Base-by-base conservation (phyloP, 176 grass and related monocot species). In the Panicum miliaceum region DNA sequence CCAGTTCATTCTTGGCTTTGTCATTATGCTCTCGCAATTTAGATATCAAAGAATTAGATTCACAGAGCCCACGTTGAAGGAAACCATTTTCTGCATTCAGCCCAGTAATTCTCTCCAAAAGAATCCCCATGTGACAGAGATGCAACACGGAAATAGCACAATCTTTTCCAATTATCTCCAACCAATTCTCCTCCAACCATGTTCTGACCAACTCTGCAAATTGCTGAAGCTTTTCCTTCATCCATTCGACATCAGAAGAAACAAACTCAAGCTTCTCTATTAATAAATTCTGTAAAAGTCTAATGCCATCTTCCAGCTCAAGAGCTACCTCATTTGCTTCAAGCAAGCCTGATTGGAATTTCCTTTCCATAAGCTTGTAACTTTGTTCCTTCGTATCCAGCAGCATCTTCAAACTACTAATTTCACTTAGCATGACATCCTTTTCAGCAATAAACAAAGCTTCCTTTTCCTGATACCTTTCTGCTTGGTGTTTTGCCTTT, bases 161-260 rank as follows among this genome's bases (percentile, higher is more conserved):
- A 86, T 98, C 96, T 88, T 95, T 98, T 85, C 85, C 84, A 64
- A 98, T 95, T 45, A 98, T 98, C 73, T 93, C 96, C 75, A 87
- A 77, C 96, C 96, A 98, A 68, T 80, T 98, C 46, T 93, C 91
- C 72, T 91, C 93, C 72, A 98, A 87, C 87, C 83, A 95, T 37
- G 79, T 90, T 78, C 91, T 94, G 36, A 59, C 81, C 61, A 84
- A 85, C 51, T 82, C 88, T 25, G 79, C 38, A 67, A 82, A 89
- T 40, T 88, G 47, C 19, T 89, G 86, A 83, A 98, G 50, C 46
- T 86, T 79, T 79, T 81, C 73, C 69, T 93, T 98, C 64, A 95
- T 80, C 85, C 88, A 90, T 43, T 92, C 52, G 59, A 94, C 57
- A 82, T 98, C 96, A 79, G 65, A 92, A 87, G 84, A 85, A 78